phyloP scores from a whole-genome alignment of 192 early-diverging fungal species.

The Backusella macrospora region DNA sequence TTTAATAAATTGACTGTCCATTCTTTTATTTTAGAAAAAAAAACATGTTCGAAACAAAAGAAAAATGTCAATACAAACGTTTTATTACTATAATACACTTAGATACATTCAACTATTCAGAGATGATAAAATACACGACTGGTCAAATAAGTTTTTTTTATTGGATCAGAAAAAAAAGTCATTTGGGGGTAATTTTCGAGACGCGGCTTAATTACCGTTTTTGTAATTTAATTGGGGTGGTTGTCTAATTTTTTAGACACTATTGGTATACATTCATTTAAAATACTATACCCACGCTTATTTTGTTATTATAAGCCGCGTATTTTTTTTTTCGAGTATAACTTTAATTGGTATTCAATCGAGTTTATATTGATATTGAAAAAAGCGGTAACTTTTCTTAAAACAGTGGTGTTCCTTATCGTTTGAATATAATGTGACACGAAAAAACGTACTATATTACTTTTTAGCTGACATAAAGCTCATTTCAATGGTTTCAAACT shows the following conservation, averaged over 20 bases:
- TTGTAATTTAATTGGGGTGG: constrained; percentile 6
- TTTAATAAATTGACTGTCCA: not conserved
- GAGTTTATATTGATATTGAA: no score
- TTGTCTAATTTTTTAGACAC: not conserved
- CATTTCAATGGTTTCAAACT: no score
- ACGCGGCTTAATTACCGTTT: not conserved
- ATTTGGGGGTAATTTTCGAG: not conserved
- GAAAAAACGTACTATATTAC: no score
- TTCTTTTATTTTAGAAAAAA: not conserved
- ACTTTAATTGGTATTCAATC: no score
- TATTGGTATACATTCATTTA: not conserved
- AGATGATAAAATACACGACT: constrained; percentile 1
- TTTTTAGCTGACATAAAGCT: no score
- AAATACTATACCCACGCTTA: not conserved
- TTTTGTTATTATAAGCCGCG: not conserved
- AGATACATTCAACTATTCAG: not conserved
- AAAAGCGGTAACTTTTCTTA: no score
- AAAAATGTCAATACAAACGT: not conserved
- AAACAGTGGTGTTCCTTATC: no score
- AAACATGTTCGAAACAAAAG: not conserved
- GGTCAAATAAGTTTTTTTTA: not conserved
- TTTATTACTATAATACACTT: not conserved
- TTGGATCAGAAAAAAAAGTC: constrained; percentile 6
- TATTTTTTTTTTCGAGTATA: not conserved
- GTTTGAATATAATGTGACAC: no score